Evolutionary conservation across 495 filamentous ascomycete species (phyloP).

Genomic region (Aspergillus conjunctus): DNA sequence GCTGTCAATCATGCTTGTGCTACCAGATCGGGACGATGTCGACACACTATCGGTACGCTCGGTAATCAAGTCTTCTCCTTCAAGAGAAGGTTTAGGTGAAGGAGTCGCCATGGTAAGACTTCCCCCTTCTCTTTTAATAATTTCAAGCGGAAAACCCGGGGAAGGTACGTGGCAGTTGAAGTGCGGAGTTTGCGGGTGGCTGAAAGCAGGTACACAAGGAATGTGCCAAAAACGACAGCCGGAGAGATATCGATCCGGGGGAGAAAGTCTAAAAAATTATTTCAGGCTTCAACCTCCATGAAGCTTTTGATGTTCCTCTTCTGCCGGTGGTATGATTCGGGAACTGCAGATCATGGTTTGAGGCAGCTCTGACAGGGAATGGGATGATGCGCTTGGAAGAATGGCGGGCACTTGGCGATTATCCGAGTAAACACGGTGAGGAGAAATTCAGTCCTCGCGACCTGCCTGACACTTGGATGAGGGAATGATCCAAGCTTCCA

Average conservation of each 20-base stretch:
- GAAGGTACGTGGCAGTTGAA: conserved; percentile 6
- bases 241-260: conserved; percentile 12
- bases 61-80: conserved; percentile 53
- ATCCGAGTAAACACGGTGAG: neutral
- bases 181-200: neutral
- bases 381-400: neutral
- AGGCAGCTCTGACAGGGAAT: neutral
- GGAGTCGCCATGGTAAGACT: conserved; percentile 27
- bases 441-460: neutral
- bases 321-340: conserved; percentile 28
- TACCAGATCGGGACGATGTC: conserved; percentile 20
- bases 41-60: conserved; percentile 36
- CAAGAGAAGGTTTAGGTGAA: conserved; percentile 47
- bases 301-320: conserved; percentile 31
- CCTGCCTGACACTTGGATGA: neutral
- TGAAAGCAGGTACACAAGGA: neutral
- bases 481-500: conserved; percentile 7
- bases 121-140: neutral
- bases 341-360: conserved; percentile 35
- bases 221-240: conserved; percentile 26
- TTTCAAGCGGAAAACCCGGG: neutral
- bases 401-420: neutral
- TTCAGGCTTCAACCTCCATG: conserved; percentile 29
- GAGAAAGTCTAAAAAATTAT: neutral
- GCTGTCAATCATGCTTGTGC: conserved; percentile 29